Conservation (phyloP, 306 rosid genomes). For the Herpetospermum pedunculosum region DNA sequence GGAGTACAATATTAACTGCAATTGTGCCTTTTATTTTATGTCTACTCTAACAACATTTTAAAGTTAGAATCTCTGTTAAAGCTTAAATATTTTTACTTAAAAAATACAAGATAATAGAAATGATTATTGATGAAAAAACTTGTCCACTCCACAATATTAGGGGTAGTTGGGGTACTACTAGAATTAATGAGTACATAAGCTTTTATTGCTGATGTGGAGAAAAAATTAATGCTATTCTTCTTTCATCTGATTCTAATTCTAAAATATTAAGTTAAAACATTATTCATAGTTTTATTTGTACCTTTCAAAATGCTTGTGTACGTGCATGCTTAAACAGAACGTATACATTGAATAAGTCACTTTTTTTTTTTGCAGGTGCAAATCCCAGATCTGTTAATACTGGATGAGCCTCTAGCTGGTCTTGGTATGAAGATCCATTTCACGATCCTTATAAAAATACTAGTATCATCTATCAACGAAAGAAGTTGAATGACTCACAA, state of each 20-base stretch:
- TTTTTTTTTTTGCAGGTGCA: constrained; percentile 59
- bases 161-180: neutral
- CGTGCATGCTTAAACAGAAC: neutral
- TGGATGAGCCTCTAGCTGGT: constrained; percentile 97
- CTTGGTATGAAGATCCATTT: constrained; percentile 52
- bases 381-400: constrained; percentile 71
- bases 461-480: neutral
- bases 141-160: neutral
- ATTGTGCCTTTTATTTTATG: neutral
- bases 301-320: neutral
- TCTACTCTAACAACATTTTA: neutral
- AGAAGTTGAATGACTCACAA: neutral
- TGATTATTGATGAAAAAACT: neutral
- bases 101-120: neutral
- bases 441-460: neutral
- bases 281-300: neutral
- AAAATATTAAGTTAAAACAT: neutral
- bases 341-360: neutral
- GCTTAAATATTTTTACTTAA: neutral
- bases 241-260: neutral
- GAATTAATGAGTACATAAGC: neutral
- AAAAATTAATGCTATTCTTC: neutral
- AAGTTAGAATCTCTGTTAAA: neutral
- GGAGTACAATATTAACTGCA: neutral
- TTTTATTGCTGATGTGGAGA: neutral